Base-by-base conservation (phyloP, 73 alveolate genomes). In the Breviolum minutum region DNA sequence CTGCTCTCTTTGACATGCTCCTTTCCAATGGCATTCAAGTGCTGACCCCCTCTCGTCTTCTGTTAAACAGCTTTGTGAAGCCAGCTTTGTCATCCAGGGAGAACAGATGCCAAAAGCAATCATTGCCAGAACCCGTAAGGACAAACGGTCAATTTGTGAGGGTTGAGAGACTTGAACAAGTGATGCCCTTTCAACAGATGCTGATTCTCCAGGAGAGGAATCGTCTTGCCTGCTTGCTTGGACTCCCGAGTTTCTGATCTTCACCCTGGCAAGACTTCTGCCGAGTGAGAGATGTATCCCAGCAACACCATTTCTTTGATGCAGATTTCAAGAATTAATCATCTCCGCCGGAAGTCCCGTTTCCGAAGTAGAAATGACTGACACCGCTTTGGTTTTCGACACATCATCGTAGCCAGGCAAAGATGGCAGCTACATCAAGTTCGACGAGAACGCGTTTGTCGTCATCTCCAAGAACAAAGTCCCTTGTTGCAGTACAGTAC, bases 391-490 rank as follows among this genome's bases (percentile, higher is more conserved):
- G 26, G 81, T 26, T 30, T 20, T 20, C 26, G 81, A 20, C 81
- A 16, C 26, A 20, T 16, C 40, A 20, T 20, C 26, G 81, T 4
- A 20, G 96, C 97, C 97, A 92, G 97, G 97, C n/a, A 95, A 95
- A 27, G 99, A 95, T 77, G 99, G 99, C 26, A 80, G 95, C 77
- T 95, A 95, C 99, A 95, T 95, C 86, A 95, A 95, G 88, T 95
- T 95, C 30, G 94, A 86, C 77, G 99, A 95, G 87, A 95, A 95
- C 68, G 86, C 99, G 95, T 95, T 95, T 32, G 99, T 95, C 29
- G 83, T 70, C 40, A 95, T 95, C 63, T 40, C 94, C 86, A 95
- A 95, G 54, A 95, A 95, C 89, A 80, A 95, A 87, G 95, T 69
- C 84, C 30, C 6, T 27, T 24, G 27, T 70, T 24, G 48, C n/a